Evolutionary conservation across 208 protist species (phyloP).

Genomic region (Leishmania major): DNA sequence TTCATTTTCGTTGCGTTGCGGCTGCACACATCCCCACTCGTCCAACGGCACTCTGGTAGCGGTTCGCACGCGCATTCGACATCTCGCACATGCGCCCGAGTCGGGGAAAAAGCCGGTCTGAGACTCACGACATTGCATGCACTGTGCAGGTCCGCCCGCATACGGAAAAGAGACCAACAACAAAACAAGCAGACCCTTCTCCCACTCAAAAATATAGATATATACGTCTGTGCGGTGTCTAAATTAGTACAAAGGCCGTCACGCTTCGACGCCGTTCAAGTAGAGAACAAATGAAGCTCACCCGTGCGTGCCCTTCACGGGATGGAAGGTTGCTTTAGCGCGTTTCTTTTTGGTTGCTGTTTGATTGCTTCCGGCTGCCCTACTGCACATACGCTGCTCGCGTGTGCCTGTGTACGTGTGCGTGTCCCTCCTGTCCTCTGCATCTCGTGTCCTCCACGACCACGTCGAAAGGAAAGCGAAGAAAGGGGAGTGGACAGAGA

Average conservation of each 20-base stretch:
- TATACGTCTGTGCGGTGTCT: not conserved
- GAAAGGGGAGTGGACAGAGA: not conserved
- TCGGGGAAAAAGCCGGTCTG: not conserved
- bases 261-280: not conserved
- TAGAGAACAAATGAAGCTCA: not conserved
- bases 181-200: not conserved
- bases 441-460: not conserved
- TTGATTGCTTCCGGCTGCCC: not conserved
- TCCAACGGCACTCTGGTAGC: too few species aligned
- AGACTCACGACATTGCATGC: not conserved
- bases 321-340: not conserved
- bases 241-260: not conserved
- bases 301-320: not conserved
- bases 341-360: not conserved
- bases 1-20: not conserved
- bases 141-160: not conserved
- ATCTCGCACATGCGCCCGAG: not conserved
- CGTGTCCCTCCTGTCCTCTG: not conserved
- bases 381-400: not conserved
- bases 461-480: not conserved
- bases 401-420: not conserved
- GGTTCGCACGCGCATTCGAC: not conserved
- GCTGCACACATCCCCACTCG: not conserved
- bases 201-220: not conserved
- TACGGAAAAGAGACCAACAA: not conserved